A percentile compares a stretch with the other conserved stretches of the same genome.
phyloP scores from a whole-genome alignment of 768 basidiomycete species.

The Fibroporia radiculosa region DNA sequence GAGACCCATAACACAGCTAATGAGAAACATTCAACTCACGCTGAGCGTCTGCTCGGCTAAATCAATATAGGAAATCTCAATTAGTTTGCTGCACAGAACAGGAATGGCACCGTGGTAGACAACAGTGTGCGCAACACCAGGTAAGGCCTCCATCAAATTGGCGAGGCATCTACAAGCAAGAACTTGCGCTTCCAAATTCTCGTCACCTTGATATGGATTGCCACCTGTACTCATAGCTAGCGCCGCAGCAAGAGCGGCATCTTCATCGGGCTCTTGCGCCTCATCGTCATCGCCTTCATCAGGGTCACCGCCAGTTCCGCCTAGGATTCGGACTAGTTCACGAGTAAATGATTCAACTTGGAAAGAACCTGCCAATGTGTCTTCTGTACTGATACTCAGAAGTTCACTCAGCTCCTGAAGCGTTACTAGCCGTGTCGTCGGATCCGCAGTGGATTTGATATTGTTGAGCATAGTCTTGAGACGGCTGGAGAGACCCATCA shows the following conservation, averaged over 20 bases:
- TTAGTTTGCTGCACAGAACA: slow-evolving; percentile 92
- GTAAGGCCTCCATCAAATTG: slow-evolving; percentile 98
- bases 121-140: slow-evolving; percentile 94
- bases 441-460: slow-evolving; percentile 78
- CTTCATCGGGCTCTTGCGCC: slow-evolving; percentile 61
- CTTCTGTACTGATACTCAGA: slow-evolving; percentile 94
- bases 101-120: slow-evolving; percentile 99
- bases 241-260: slow-evolving; percentile 83
- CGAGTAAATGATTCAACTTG: slow-evolving; percentile 87
- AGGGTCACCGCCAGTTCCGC: slow-evolving; percentile 63
- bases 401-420: slow-evolving; percentile 93
- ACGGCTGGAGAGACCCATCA: slow-evolving; percentile 81
- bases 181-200: slow-evolving; percentile 89
- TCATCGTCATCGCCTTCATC: slow-evolving; percentile 70
- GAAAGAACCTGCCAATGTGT: slow-evolving; percentile 94
- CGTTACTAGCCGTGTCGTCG: slow-evolving; percentile 79
- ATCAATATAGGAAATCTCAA: slow-evolving; percentile 97
- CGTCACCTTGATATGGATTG: slow-evolving; percentile 64
- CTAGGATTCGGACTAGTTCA: slow-evolving; percentile 87
- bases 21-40: slow-evolving; percentile 45
- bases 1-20: slow-evolving; percentile 4
- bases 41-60: slow-evolving; percentile 96
- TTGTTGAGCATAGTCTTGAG: slow-evolving; percentile 88
- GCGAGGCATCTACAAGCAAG: slow-evolving; percentile 95
- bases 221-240: slow-evolving; percentile 72